Evolutionary conservation across 2,329 filamentous ascomycete genomes (phyloP).

Genomic region (Thielaviopsis musarum): DNA sequence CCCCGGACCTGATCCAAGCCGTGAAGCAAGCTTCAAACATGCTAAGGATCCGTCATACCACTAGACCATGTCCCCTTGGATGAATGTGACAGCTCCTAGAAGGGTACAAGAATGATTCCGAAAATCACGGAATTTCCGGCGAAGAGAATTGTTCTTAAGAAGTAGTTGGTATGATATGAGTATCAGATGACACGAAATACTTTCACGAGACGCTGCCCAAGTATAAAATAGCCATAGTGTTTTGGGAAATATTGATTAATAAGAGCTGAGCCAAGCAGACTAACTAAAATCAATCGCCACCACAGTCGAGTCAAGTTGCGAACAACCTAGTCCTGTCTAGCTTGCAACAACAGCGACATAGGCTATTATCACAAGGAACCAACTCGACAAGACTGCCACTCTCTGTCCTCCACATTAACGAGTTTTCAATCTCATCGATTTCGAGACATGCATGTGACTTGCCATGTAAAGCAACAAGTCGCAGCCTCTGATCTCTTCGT

Average conservation of each 20-base stretch:
- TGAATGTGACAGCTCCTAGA: neutral
- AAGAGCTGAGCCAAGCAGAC: neutral
- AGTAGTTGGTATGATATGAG: too few relatives aligned
- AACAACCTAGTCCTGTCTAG: too few relatives aligned
- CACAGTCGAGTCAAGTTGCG: too few relatives aligned
- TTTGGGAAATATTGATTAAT: neutral
- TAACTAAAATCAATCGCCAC: neutral
- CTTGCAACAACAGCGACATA: neutral
- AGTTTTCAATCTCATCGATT: neutral
- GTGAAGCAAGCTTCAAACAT: neutral
- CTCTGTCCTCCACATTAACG: neutral
- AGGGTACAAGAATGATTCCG: too few relatives aligned
- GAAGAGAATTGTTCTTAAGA: too few relatives aligned
- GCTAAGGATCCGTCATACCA: slow-evolving; percentile 12
- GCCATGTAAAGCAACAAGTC: neutral
- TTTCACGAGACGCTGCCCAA: too few relatives aligned
- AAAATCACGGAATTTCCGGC: too few relatives aligned
- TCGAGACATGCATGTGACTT: neutral
- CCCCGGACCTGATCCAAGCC: neutral
- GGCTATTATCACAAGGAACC: neutral
- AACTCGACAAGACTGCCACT: neutral
- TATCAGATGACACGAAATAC: too few relatives aligned
- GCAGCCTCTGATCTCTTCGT: neutral
- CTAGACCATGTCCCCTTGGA: slow-evolving; percentile 10
- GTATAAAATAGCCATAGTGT: too few relatives aligned